Conservation (phyloP, 305 asterid species). For the Solanum hybrid region DNA sequence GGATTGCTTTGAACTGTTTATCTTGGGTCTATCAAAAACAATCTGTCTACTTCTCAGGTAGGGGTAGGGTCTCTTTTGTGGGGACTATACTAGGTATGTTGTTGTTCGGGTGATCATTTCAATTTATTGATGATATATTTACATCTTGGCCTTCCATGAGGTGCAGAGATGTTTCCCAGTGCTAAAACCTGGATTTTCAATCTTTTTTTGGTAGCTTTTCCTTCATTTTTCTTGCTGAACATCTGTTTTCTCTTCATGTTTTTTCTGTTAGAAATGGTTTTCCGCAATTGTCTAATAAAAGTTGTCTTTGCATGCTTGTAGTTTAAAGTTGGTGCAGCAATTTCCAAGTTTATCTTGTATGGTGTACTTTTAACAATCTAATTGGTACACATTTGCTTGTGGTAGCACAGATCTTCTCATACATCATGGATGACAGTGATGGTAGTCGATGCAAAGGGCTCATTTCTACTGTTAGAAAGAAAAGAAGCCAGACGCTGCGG, state of each 20-base stretch:
- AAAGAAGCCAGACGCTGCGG: constrained; percentile 62
- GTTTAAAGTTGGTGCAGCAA: constrained; percentile 7
- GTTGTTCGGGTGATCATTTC: not conserved
- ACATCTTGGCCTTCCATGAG: not conserved
- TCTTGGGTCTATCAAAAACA: not conserved
- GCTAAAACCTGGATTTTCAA: not conserved
- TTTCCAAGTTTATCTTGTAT: constrained; percentile 4
- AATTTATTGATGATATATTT: not conserved
- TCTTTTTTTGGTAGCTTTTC: not conserved
- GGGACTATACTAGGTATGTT: not conserved
- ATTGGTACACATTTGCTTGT: constrained; percentile 2
- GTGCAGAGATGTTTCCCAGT: not conserved
- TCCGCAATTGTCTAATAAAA: not conserved
- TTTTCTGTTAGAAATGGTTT: not conserved
- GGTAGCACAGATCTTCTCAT: not conserved
- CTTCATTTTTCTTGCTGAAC: not conserved
- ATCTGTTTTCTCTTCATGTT: not conserved
- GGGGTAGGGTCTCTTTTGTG: not conserved
- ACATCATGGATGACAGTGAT: constrained; percentile 49
- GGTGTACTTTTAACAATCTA: not conserved
- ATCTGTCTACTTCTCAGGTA: not conserved
- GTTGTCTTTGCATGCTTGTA: constrained; percentile 8
- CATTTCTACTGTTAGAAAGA: constrained; percentile 40
- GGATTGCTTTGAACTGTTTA: not conserved
- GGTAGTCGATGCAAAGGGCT: constrained; percentile 34